Evolutionary conservation across 1,284 basidiomycete genomes (phyloP), one percentile per base, ranked within the genome.

Genomic region (Tranzscheliella williamsii): DNA sequence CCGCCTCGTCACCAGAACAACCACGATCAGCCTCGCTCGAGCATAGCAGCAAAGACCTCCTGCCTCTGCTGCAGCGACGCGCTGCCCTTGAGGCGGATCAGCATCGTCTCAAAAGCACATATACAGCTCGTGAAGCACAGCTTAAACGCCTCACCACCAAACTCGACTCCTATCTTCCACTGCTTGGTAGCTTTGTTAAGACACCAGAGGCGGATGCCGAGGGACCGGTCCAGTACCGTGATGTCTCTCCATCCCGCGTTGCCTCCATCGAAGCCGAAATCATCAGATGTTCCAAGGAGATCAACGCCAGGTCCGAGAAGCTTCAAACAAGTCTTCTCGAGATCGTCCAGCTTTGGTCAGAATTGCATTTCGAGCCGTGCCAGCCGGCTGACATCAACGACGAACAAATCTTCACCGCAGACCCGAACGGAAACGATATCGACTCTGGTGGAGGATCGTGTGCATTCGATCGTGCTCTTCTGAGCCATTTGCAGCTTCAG

Each of bases 311-410:
- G 24, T 55, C 61, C 16, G 54, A 67, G 23, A 42, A 60, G 26
- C 52, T 75, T 6, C 60, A 70, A 23, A 47, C 53, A 13, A 57
- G 48, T 21, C 43, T 75, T 23, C 50, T 56, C 33, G 68, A 68
- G 24, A 70, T 75, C 26, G 45, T 70, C 1, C 69, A 71, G 45
- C 69, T 72, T 12, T 75, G 72, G 72, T 67, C 68, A 9, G 72
- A 75, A 39, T 67, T 75, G 45, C 44, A 51, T 23, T 37, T 71
- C 18, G 48, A 58, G 27, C 68, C 68, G 2, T 56, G 50, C 15
- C 45, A 46, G 27, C 61, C 61, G 22, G 42, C 34, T 16, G 47
- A 42, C 16, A 42, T 30, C 20, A 30, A 42, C 4, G 61, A 64
- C 22, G 69, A 69, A 13, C 43, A 32, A 18, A 50, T 68, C 42